These are phyloP conservation scores for Kodamaea alishanica DNA, from an alignment of 1,139 yeast genomes.

Conservation along the genomic window DNA sequence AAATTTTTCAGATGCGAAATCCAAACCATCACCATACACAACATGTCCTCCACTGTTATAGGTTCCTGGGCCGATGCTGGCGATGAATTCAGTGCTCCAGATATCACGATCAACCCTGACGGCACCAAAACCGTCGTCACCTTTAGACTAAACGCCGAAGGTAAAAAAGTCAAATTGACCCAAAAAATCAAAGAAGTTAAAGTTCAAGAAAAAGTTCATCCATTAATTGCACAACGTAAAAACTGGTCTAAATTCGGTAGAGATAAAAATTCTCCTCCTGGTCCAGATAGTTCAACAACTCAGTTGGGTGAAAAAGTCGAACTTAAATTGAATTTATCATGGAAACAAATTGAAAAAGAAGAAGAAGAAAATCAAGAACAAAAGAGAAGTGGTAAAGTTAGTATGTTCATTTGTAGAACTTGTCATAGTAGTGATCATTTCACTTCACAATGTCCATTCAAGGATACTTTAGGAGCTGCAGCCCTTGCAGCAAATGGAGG, in stretches of 20 bases:
- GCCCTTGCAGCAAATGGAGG: slow-evolving; percentile 32
- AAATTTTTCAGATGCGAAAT: too few species aligned
- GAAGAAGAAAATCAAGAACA: slow-evolving; percentile 58
- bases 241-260: slow-evolving; percentile 82
- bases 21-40: background rate
- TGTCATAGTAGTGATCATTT: slow-evolving; percentile 94
- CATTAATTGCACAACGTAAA: slow-evolving; percentile 67
- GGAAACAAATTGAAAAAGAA: slow-evolving; percentile 63
- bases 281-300: slow-evolving; percentile 88
- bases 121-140: slow-evolving; percentile 88
- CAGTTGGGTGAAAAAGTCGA: slow-evolving; percentile 82
- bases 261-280: slow-evolving; percentile 72
- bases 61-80: slow-evolving; percentile 68
- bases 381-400: slow-evolving; percentile 24
- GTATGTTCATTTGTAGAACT: slow-evolving; percentile 58
- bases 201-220: slow-evolving; percentile 79
- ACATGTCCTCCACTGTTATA: slow-evolving; percentile 39
- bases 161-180: slow-evolving; percentile 82
- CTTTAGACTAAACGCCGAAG: slow-evolving; percentile 70
- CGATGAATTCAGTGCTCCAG: slow-evolving; percentile 63
- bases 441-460: slow-evolving; percentile 94
- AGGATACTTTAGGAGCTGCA: slow-evolving; percentile 73
- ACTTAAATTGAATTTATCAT: slow-evolving; percentile 63
- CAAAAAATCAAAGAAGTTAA: slow-evolving; percentile 76
- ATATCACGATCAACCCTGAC: slow-evolving; percentile 71